Percentiles rank a stretch among this genome's conserved stretches.
Conservation (phyloP, 129 eudicot species). For the Kitagawia praeruptora region DNA sequence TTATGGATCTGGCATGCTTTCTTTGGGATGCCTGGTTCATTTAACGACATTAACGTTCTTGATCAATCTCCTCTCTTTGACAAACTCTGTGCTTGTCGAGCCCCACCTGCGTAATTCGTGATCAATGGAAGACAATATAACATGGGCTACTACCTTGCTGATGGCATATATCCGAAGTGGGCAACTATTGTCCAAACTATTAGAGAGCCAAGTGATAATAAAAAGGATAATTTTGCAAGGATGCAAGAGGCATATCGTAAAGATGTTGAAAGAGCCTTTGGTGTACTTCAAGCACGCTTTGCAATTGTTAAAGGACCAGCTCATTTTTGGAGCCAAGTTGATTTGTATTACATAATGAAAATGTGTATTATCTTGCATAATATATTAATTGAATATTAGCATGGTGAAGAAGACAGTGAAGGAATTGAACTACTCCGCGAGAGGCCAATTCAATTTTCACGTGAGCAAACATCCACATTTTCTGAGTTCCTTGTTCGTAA, state of each 20-base stretch:
- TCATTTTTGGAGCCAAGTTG: too few relatives aligned
- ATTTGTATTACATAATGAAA: too few relatives aligned
- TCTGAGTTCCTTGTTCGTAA: too few relatives aligned
- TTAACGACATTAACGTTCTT: conserved; percentile 25
- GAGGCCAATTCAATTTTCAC: too few relatives aligned
- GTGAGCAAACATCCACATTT: too few relatives aligned
- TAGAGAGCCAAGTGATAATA: neutral
- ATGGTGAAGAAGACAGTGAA: too few relatives aligned
- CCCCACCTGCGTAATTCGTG: neutral
- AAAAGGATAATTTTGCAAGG: neutral
- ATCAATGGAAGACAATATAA: neutral
- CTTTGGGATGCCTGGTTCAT: neutral
- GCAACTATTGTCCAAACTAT: neutral
- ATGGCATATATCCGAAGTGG: neutral
- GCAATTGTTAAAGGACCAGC: too few relatives aligned
- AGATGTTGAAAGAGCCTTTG: too few relatives aligned
- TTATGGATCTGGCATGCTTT: conserved; percentile 21
- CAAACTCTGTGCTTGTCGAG: neutral
- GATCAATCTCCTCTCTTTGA: neutral
- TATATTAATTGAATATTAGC: too few relatives aligned
- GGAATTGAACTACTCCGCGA: too few relatives aligned
- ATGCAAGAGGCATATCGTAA: neutral
- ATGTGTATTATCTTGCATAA: too few relatives aligned
- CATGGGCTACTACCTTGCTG: neutral
- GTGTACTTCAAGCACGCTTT: too few relatives aligned